A percentile compares a stretch with the other conserved stretches of the same genome.
These are phyloP conservation scores for Lophium mytilinum DNA, from an alignment of 495 filamentous ascomycete genomes.

Conservation along the genomic window DNA sequence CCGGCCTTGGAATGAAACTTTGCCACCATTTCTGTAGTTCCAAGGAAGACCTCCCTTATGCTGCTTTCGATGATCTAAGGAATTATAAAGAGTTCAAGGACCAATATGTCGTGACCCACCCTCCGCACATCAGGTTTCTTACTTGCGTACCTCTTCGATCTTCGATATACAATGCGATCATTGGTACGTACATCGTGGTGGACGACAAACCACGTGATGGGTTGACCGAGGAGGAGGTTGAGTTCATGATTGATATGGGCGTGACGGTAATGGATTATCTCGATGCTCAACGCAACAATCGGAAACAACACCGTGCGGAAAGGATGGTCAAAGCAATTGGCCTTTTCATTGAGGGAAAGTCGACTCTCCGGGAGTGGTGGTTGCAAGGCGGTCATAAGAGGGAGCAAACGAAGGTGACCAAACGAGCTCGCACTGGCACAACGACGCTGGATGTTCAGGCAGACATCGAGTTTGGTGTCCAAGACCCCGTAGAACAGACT, in stretches of 20 bases:
- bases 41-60: too few relatives aligned
- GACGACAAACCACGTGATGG: not conserved
- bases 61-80: too few relatives aligned
- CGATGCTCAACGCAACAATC: slow-evolving; percentile 32
- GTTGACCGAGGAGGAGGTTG: not conserved
- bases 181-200: not conserved
- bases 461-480: too few relatives aligned
- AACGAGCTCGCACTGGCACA: too few relatives aligned
- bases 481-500: too few relatives aligned
- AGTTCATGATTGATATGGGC: not conserved
- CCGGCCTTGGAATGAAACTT: too few relatives aligned
- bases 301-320: slow-evolving; percentile 49
- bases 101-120: not conserved
- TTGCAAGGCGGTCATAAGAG: not conserved
- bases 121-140: not conserved
- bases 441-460: too few relatives aligned
- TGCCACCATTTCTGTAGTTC: too few relatives aligned
- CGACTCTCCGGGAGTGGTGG: not conserved
- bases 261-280: not conserved
- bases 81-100: too few relatives aligned
- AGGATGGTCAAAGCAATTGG: slow-evolving; percentile 55
- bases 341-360: slow-evolving; percentile 52
- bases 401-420: not conserved
- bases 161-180: not conserved
- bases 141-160: not conserved